Base-by-base conservation (phyloP, 192 early-diverging fungal genomes). In the Mortierella antarctica region DNA sequence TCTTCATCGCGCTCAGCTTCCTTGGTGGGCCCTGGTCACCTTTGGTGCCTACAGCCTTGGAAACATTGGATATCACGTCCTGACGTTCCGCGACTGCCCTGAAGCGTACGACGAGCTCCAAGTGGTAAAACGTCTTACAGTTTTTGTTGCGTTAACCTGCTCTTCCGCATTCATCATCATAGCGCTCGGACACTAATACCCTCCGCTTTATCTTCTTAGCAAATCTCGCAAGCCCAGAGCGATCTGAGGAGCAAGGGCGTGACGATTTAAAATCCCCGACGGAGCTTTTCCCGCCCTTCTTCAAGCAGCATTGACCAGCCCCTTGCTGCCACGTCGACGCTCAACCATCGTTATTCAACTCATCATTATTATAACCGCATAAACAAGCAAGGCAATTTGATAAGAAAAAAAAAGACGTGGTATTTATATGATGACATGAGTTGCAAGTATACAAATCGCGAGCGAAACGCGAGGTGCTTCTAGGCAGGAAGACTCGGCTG, bases 21-120 rank as follows among this genome's bases (percentile, higher is more conserved):
- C 95, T 4, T 90, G 91, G 81, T 95, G 93, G 92, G 77, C 70
- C 7, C 65, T 97, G 41, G 93, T 98, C 45, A 79, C 89, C 2
- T 95, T 98, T 75, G 96, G 96, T 8, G 86, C 94, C n/a, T 97
- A 98, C 83, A 93, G 93, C 42, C 90, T 99, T 45, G 89, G 88
- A 45, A 93, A 90, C 73, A 89, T 99, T 62, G 97, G 97, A 31
- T 96, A 91, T 62, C 91, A 92, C 55, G 87, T 99, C 51, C 71
- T 94, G 48, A 95, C 90, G 2, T 99, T 99, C 84, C 88, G 94
- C 23, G 95, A 99, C 73, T 96, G 96, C 83, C 94, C 95, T 51
- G 95, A 95, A 59, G 97, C 96, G 8, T 93, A 94, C 83, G 82
- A 89, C 44, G 93, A 93, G 73, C 89, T 99, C 40, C 84, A 93